Conservation (phyloP, 1,284 basidiomycete species). For the Vanrija sp. region DNA sequence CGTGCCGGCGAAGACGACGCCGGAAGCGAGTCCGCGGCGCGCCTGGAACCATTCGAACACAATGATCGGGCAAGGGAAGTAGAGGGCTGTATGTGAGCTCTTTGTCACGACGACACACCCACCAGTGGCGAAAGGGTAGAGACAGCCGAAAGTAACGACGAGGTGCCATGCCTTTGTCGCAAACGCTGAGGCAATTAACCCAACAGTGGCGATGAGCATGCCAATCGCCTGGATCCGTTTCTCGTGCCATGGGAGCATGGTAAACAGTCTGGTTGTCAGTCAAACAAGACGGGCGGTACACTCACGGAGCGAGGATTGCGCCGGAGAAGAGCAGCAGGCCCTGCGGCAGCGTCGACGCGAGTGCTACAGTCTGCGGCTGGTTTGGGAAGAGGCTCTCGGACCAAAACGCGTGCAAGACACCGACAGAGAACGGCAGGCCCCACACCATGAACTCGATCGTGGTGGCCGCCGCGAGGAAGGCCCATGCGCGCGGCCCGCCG, state of each 20-base stretch:
- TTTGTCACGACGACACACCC: background rate
- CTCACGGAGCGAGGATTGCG: constrained; percentile 27
- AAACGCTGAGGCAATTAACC: constrained; percentile 37
- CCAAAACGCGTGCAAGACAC: constrained; percentile 47
- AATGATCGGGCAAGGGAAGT: constrained; percentile 44
- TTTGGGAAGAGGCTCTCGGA: constrained; percentile 32
- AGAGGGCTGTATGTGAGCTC: constrained; percentile 23
- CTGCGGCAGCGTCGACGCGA: constrained; percentile 42
- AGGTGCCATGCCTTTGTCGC: constrained; percentile 42
- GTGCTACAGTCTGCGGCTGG: constrained; percentile 21
- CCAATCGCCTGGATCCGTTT: constrained; percentile 29
- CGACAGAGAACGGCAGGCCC: constrained; percentile 45
- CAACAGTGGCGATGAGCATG: constrained; percentile 21
- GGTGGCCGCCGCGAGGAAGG: constrained; percentile 42
- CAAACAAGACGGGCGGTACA: no score
- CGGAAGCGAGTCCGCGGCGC: constrained; percentile 41
- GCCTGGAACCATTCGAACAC: constrained; percentile 47
- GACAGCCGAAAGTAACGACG: constrained; percentile 37
- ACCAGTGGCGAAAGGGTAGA: constrained; percentile 43
- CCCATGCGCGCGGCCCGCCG: constrained; percentile 40
- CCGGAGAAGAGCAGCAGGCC: constrained; percentile 40
- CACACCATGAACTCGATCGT: constrained; percentile 42
- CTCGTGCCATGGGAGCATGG: constrained; percentile 28
- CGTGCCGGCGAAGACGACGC: constrained; percentile 45
- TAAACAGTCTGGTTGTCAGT: constrained; percentile 22